phyloP scores from a whole-genome alignment of 2,329 filamentous ascomycete genomes.

The Claviceps monticola region DNA sequence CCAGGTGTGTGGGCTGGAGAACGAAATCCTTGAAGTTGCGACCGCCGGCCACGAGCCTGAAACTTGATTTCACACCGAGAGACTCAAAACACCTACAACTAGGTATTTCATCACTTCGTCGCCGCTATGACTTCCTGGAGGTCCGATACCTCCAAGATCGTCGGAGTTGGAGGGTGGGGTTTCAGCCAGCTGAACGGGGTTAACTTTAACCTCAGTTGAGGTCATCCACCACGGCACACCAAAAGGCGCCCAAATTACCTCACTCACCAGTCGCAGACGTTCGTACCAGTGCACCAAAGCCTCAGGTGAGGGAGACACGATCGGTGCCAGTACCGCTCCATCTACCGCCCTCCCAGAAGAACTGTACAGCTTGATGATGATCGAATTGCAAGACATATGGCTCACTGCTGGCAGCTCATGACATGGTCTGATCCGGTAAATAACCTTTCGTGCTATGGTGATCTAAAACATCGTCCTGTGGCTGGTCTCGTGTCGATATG shows the following conservation, averaged over 20 bases:
- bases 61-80: conserved; percentile 5
- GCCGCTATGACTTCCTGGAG: neutral
- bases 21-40: conserved; percentile 68
- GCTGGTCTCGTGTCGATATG: conserved; percentile 1
- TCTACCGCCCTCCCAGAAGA: neutral
- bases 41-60: conserved; percentile 56
- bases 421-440: neutral
- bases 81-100: neutral
- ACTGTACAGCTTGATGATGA: neutral
- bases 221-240: neutral
- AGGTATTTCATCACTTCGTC: neutral
- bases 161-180: neutral
- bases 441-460: neutral
- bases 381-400: neutral
- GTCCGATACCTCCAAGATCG: neutral
- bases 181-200: neutral
- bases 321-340: neutral
- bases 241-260: too few relatives aligned
- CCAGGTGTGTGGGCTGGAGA: conserved; percentile 61
- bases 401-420: neutral
- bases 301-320: neutral
- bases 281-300: neutral
- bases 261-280: neutral
- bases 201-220: too few relatives aligned
- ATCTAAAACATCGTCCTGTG: neutral